These are phyloP conservation scores for Calonectria leucothoes DNA, from an alignment of 2,329 filamentous ascomycete species.

Conservation along the genomic window DNA sequence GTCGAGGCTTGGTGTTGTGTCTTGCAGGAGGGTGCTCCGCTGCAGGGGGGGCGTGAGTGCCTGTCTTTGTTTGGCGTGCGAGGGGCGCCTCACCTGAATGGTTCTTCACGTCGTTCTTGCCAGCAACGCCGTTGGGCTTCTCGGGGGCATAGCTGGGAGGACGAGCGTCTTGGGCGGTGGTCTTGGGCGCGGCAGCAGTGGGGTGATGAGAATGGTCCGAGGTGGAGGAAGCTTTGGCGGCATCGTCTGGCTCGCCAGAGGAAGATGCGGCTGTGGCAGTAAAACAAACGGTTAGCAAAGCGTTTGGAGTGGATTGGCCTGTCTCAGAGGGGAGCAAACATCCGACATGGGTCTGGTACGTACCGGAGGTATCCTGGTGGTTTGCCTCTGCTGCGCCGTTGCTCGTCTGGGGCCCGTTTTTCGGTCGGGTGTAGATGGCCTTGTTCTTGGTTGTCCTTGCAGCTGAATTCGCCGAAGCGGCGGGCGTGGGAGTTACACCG, in stretches of 20 bases:
- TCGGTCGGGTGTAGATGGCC: constrained; percentile 22
- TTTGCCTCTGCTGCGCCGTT: constrained; percentile 16
- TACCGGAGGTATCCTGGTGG: constrained; percentile 37
- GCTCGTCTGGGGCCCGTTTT: constrained; percentile 26
- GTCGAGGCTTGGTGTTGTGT: constrained; percentile 38
- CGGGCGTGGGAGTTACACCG: constrained; percentile 24
- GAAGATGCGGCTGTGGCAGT: constrained; percentile 24
- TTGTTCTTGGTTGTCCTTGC: constrained; percentile 25
- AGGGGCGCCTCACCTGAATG: constrained; percentile 29
- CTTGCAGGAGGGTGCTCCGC: constrained; percentile 30
- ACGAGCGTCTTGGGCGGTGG: constrained; percentile 18
- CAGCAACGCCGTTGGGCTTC: constrained; percentile 32
- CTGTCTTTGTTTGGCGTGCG: neutral
- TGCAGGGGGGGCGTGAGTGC: constrained; percentile 21
- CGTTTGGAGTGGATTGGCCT: neutral
- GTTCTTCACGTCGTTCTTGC: constrained; percentile 28
- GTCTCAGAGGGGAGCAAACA: constrained; percentile 2
- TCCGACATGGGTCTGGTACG: constrained; percentile 22
- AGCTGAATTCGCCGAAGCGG: constrained; percentile 21
- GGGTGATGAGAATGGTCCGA: constrained; percentile 38
- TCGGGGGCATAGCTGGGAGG: constrained; percentile 8
- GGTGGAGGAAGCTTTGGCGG: constrained; percentile 24
- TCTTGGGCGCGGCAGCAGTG: constrained; percentile 28
- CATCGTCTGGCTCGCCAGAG: constrained; percentile 30
- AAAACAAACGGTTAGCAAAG: constrained; percentile 27